Evolutionary conservation across 2,329 filamentous ascomycete genomes (phyloP), one percentile per base, ranked within the genome.

Genomic region (Calonectria pauciramosa): DNA sequence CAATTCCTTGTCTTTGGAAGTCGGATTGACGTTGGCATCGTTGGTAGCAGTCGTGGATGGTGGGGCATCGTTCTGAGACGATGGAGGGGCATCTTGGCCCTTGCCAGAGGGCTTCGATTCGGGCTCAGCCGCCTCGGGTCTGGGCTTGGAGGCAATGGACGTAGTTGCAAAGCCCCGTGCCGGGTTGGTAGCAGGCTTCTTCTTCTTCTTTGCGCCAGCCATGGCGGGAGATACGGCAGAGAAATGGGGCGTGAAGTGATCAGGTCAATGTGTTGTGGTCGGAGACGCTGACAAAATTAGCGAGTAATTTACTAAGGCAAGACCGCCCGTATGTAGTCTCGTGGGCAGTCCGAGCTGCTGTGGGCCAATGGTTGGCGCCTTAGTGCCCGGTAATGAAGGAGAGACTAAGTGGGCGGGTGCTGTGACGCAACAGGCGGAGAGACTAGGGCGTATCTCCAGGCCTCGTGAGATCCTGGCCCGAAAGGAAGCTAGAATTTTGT

Each of bases 111-210:
- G 68, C 59, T 81, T 82, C 70, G 79, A 73, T 47, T 85, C 85
- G 68, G 82, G 75, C 75, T 89, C 87, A 65, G 83, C 78, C 51
- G 82, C 83, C 74, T 96, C 95, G 59, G 91, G 88, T 83, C 95
- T 90, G 11, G 92, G 90, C 80, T 96, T 98, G 30, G 95, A 97
- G 54, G 96, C 95, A 74, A 98, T 91, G 1, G 96, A 99, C 16
- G 95, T 97, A 7, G 97, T 99, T 77, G 96, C 95, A 86, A 98
- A 98, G 23, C 96, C 97, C 84, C 97, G 91, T 49, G 96, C 95
- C 74, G 96, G 95, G 85, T 98, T 99, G 38, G 93, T 91, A 32
- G 92, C 91, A 70, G 94, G 90, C 90, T 98, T 99, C 89, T 95
- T 97, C 88, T 98, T 98, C 87, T 98, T 98, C 86, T 95, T 93